A percentile compares a stretch with the other conserved stretches of the same genome.
These are phyloP conservation scores for Microstegium vimineum DNA, from an alignment of 176 grass and related monocot species.

Conservation along the genomic window DNA sequence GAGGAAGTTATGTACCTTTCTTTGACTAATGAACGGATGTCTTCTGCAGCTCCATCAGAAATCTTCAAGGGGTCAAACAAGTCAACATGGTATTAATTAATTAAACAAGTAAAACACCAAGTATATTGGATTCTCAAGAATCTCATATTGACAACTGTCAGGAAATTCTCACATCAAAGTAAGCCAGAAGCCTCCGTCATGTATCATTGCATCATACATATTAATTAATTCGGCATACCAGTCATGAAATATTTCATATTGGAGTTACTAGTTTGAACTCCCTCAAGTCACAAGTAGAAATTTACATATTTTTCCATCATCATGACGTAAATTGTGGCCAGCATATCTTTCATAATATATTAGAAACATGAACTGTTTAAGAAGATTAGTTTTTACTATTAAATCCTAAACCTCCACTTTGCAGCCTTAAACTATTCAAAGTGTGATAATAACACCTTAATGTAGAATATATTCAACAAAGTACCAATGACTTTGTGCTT, in stretches of 20 bases:
- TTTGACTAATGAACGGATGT: conserved; percentile 73
- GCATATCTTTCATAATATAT: neutral
- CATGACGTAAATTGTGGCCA: neutral
- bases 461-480: neutral
- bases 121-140: neutral
- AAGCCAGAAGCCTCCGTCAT: neutral
- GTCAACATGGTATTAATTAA: conserved; percentile 23
- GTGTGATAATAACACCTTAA: neutral
- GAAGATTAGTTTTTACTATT: neutral
- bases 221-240: conserved; percentile 7
- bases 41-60: conserved; percentile 76
- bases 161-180: neutral
- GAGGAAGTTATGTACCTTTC: conserved; percentile 65
- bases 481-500: neutral
- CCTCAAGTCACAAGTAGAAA: neutral
- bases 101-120: conserved; percentile 13
- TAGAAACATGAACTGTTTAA: neutral
- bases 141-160: neutral
- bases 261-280: neutral
- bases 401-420: neutral
- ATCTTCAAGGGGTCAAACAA: conserved; percentile 50
- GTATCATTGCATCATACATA: conserved; percentile 2
- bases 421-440: neutral
- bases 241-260: conserved; percentile 2
- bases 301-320: neutral